Base-by-base conservation (phyloP, 2,329 filamentous ascomycete genomes). In the Hypoxylon sp. region DNA sequence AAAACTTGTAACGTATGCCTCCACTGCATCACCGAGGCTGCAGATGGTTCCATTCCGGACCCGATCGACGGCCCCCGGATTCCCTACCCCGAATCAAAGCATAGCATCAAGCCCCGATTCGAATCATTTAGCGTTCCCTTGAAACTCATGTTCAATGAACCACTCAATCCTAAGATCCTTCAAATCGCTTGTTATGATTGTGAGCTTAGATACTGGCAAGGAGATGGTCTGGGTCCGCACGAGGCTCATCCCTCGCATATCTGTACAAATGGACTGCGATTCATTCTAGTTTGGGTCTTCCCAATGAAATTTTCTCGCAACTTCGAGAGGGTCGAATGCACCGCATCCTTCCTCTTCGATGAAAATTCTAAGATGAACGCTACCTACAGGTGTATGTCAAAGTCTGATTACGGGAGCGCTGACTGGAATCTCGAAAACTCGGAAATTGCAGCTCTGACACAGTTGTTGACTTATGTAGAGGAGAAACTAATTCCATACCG, bases 391-490 rank as follows among this genome's bases (percentile, higher is more conserved):
- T 55, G 49, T 11, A 10, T 2, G 3, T 4, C 23, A 10, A 52
- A 19, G 11, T n/a, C 38, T 2, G 65, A 69, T 11, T 1, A n/a
- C 5, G 49, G 57, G n/a, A 53, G 7, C 3, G 59, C 5, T 10
- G 43, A 60, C 1, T 64, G 56, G 60, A 67, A 69, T 25, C 49
- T 67, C n/a, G 69, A 69, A 11, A 69, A 71, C 17, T 30, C 38
- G 10, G 51, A 64, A 4, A 57, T 71, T 3, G 49, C 43, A 1
- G n/a, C 41, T 10, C 19, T 64, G 2, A 45, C 23, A 2, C 17
- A 50, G 14, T 3, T 66, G 5, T 36, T 69, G 1, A 10, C 11
- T 7, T 3, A 55, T 4, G 60, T 71, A 0, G 46, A 51, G 14
- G 11, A 67, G 0, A n/a, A 23, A 3, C 13, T 71, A 1, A 46